Conservation (phyloP, 2,329 filamentous ascomycete genomes). For the Fusarium robinianum region DNA sequence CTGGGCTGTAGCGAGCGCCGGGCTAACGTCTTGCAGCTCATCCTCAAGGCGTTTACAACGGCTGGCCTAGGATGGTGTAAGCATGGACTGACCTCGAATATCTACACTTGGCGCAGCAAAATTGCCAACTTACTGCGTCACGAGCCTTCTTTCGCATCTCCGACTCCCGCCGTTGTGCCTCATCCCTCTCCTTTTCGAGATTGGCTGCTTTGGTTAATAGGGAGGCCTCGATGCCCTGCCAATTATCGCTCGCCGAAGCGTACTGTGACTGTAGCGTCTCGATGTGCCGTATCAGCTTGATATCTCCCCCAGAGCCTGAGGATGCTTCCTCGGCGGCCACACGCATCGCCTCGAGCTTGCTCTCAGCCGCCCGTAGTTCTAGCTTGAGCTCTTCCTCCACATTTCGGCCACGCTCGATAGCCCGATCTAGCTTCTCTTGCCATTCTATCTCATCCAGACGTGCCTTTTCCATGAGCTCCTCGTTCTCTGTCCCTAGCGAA, state of each 20-base stretch:
- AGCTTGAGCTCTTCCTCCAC: constrained; percentile 77
- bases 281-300: constrained; percentile 88
- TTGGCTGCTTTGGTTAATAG: constrained; percentile 75
- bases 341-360: constrained; percentile 86
- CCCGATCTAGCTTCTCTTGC: constrained; percentile 72
- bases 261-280: constrained; percentile 97
- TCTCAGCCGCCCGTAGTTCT: constrained; percentile 80
- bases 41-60: constrained; percentile 74
- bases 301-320: constrained; percentile 79
- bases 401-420: constrained; percentile 69
- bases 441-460: constrained; percentile 72
- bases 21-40: constrained; percentile 74
- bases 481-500: constrained; percentile 78
- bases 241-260: constrained; percentile 91
- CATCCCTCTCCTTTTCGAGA: constrained; percentile 90
- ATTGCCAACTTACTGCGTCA: constrained; percentile 68
- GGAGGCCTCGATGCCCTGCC: constrained; percentile 93
- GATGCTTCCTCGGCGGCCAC: constrained; percentile 86
- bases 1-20: constrained; percentile 65
- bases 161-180: constrained; percentile 78
- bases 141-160: constrained; percentile 89
- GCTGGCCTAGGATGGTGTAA: constrained; percentile 55
- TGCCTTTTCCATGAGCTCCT: constrained; percentile 71
- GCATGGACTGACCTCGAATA: no score
- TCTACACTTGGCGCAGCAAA: no score